Percentiles rank a stretch among this genome's conserved stretches.
Evolutionary conservation across 148 eudicot species (phyloP).

Genomic region (Fagopyrum tataricum): DNA sequence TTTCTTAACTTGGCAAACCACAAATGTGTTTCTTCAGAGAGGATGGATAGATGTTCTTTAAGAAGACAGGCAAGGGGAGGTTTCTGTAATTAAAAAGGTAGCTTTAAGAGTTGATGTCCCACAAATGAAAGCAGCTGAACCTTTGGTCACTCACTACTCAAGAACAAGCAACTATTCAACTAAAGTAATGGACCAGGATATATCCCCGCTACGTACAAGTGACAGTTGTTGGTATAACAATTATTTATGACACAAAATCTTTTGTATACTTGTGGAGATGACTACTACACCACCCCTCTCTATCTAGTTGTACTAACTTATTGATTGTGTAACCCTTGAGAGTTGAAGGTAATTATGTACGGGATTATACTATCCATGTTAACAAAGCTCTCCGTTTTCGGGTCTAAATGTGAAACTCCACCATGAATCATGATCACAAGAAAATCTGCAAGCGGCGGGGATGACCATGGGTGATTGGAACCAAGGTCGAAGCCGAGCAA

Average conservation of each 20-base stretch:
- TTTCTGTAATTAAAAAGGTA: not conserved
- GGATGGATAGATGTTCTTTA: not conserved
- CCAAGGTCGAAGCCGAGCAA: too few species aligned
- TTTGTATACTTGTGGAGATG: not conserved
- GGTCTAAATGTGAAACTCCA: too few species aligned
- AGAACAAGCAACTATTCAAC: not conserved
- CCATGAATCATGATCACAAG: too few species aligned
- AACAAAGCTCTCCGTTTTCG: too few species aligned
- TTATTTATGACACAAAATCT: not conserved
- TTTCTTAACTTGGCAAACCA: not conserved
- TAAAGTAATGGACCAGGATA: not conserved
- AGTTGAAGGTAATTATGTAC: not conserved
- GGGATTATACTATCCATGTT: too few species aligned
- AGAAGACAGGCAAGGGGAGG: not conserved
- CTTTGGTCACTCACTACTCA: not conserved
- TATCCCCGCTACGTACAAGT: too few species aligned
- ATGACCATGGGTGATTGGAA: too few species aligned
- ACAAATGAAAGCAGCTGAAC: not conserved
- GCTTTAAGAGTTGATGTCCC: not conserved
- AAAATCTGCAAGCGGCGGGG: too few species aligned
- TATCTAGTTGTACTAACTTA: not conserved
- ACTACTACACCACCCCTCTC: too few species aligned
- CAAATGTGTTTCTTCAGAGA: not conserved
- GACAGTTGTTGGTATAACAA: not conserved
- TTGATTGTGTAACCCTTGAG: not conserved